Percentiles rank a stretch among this genome's conserved stretches.
Conservation (phyloP, 345 rosid genomes). For the Populus euphratica region DNA sequence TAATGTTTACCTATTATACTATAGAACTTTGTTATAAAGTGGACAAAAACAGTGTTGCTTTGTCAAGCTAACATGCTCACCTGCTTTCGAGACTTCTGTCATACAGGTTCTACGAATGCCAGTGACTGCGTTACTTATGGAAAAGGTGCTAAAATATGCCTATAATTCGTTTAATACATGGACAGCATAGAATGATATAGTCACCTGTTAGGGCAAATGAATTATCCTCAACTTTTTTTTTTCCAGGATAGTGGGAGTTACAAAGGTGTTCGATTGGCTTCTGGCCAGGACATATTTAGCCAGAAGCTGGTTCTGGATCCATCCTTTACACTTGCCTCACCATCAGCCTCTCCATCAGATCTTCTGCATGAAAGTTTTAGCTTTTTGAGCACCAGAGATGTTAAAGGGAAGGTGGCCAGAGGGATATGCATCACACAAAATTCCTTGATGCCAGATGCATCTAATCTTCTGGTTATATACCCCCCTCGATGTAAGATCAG, state of each 20-base stretch:
- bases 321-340: constrained; percentile 39
- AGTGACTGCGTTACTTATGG: constrained; percentile 57
- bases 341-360: constrained; percentile 24
- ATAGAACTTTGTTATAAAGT: background rate
- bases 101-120: constrained; percentile 91
- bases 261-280: constrained; percentile 77
- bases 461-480: constrained; percentile 59
- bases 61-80: constrained; percentile 8
- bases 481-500: constrained; percentile 84
- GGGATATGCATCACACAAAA: constrained; percentile 70
- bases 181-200: background rate
- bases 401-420: constrained; percentile 62
- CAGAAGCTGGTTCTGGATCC: constrained; percentile 73
- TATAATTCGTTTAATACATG: background rate
- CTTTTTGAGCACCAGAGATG: constrained; percentile 32
- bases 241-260: constrained; percentile 55
- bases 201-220: background rate
- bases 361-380: constrained; percentile 32
- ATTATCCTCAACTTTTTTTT: constrained; percentile 10
- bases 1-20: background rate
- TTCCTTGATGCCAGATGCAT: constrained; percentile 60
- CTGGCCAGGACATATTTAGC: constrained; percentile 86
- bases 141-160: constrained; percentile 47
- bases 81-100: constrained; percentile 11
- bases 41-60: background rate